Base-by-base conservation (phyloP, 2,329 filamentous ascomycete species). In the Chalaropsis thielavioides region DNA sequence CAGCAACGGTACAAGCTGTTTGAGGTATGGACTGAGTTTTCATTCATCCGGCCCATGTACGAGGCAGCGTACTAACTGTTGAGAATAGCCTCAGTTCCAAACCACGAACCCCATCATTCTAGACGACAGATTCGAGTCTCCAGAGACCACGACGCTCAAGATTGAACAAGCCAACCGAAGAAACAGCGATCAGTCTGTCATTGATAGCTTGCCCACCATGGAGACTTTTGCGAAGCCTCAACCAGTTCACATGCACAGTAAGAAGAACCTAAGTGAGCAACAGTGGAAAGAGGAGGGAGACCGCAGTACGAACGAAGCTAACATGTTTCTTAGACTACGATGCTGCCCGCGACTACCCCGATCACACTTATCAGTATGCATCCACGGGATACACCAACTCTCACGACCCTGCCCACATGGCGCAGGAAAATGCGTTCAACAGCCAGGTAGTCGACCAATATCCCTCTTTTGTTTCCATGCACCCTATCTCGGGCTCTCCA, bases 181-280 rank as follows among this genome's bases (percentile, higher is more conserved):
- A 69, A 79, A 77, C 77, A 79, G 79, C 71, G 79, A 79, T 74
- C 78, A 76, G 22, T 44, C 40, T 13, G 24, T 38, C 2, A 7
- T 59, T n/a, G 22, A 31, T 8, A 38, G 31, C 8, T n/a, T 41
- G 41, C 70, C 44, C n/a, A 41, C 74, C 17, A 77, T 77, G 75
- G 75, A 75, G 59, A 70, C 75, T 75, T 86, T 86, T 76, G 92
- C 90, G 80, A 95, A 95, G 77, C 77, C 84, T 67, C 84, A 88
- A 75, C 80, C 85, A 76, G 81, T 87, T 75, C 87, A 87, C 75
- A 83, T 92, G 78, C 88, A 92, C 77, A 88, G 91, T 95, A 79
- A 78, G 90, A 86, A 24, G 38, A n/a, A 35, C 6, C 35, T 5
- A 27, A 13, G 38, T 3, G 13, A 41, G 4, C 19, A 41, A 22